These are phyloP conservation scores for Leccinum boreale DNA, from an alignment of 768 basidiomycete genomes.

Conservation along the genomic window DNA sequence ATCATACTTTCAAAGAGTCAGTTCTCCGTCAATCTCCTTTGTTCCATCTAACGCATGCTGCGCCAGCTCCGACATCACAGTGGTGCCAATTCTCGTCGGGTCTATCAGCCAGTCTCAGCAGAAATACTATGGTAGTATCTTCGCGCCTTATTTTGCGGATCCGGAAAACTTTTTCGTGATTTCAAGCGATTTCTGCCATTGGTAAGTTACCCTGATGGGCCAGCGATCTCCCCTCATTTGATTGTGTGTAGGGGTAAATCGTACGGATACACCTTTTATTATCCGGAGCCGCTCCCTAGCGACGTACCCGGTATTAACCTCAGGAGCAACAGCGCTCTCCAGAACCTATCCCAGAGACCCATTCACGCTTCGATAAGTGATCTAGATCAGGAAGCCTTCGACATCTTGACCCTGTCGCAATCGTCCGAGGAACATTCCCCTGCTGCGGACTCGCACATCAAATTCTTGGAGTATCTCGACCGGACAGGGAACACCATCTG, in stretches of 20 bases:
- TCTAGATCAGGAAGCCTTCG: conserved; percentile 87
- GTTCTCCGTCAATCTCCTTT: conserved; percentile 8
- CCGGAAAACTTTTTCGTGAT: conserved; percentile 85
- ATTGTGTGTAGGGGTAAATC: conserved; percentile 63
- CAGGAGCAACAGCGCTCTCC: conserved; percentile 40
- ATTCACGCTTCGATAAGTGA: conserved; percentile 82
- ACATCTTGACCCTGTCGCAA: conserved; percentile 57
- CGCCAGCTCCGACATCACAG: conserved; percentile 63
- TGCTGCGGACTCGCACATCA: conserved; percentile 51
- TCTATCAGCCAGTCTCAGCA: conserved; percentile 62
- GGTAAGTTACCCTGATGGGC: conserved; percentile 46
- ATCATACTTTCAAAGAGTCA: conserved; percentile 81
- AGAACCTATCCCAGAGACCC: conserved; percentile 45
- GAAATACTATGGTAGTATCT: conserved; percentile 57
- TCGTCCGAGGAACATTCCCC: conserved; percentile 38
- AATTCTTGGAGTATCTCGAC: conserved; percentile 65
- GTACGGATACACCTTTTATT: conserved; percentile 88
- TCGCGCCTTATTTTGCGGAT: conserved; percentile 77
- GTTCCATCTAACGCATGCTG: conserved; percentile 2
- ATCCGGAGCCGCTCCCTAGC: conserved; percentile 56
- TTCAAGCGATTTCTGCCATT: conserved; percentile 98
- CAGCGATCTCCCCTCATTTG: neutral
- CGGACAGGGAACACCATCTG: conserved; percentile 94
- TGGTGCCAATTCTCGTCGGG: conserved; percentile 92
- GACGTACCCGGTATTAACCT: conserved; percentile 47